Evolutionary conservation across 2,329 filamentous ascomycete genomes (phyloP).

Genomic region (Tolypocladium ovalisporum): DNA sequence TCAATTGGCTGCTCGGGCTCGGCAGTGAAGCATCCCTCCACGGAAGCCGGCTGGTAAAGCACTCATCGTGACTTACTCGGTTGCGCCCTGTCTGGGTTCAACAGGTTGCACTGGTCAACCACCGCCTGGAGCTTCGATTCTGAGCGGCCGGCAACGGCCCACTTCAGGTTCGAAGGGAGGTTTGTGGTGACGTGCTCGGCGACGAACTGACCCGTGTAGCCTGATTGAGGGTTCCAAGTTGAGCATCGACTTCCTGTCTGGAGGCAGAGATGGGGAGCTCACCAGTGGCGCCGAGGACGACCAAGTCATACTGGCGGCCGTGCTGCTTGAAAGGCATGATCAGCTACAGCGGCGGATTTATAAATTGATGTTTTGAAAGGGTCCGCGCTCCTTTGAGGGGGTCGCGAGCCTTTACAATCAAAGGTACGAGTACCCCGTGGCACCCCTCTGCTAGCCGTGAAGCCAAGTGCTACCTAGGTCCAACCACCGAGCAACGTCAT

Average conservation of each 20-base stretch:
- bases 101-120: slow-evolving; percentile 50
- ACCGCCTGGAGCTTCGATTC: slow-evolving; percentile 60
- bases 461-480: not conserved
- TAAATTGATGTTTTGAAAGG: not conserved
- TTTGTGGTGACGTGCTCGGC: slow-evolving; percentile 63
- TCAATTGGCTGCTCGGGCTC: slow-evolving; percentile 3
- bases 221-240: slow-evolving; percentile 25
- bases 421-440: not conserved
- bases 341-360: not conserved
- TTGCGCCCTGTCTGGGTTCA: slow-evolving; percentile 58
- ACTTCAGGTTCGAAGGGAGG: slow-evolving; percentile 68
- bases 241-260: not conserved
- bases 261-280: slow-evolving; percentile 6
- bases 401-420: too few species aligned
- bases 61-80: slow-evolving; percentile 43
- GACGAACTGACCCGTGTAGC: slow-evolving; percentile 73
- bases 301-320: slow-evolving; percentile 42
- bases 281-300: slow-evolving; percentile 49
- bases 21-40: not conserved
- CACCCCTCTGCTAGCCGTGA: not conserved
- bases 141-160: slow-evolving; percentile 83
- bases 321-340: slow-evolving; percentile 38
- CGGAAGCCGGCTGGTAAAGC: not conserved
- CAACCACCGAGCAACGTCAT: too few species aligned
- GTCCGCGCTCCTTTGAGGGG: not conserved